Evolutionary conservation across 2,329 filamentous ascomycete genomes (phyloP), one percentile per base, ranked within the genome.

Genomic region (Stagonosporopsis chrysanthemi): DNA sequence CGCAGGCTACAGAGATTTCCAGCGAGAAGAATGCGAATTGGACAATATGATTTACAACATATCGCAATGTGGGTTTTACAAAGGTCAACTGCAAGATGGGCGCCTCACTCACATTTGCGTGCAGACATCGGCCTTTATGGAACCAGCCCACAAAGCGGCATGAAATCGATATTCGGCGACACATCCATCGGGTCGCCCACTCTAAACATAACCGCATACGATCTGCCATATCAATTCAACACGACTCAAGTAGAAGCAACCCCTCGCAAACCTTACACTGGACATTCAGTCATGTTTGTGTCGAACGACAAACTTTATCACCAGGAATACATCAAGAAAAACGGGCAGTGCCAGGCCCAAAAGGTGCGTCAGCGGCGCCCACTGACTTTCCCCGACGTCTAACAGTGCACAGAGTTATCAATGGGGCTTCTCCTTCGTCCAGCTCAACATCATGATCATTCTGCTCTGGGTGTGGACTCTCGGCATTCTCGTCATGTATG

Each of bases 401-500:
- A 14, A 45, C 19, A 9, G n/a, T 5, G n/a, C 11, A 6, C 35
- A 62, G 62, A 55, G 15, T 8, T 68, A 67, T 31, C 26, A 65
- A 45, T 69, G 65, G 66, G 66, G 66, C 9, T 69, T 69, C 39
- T 67, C 65, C 11, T 67, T 63, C 35, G 19, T 69, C 7, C 60
- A 66, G 26, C 52, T 69, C 6, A 51, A 39, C 31, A 38, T 66
- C 35, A 55, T 49, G 31, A 29, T 61, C 11, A 33, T 62, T 2
- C 33, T 65, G 2, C 39, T 62, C 2, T 36, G 56, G 11, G 6
- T 60, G 23, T 68, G 66, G 64, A 65, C 59, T 1, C 7, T 56
- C 1, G 64, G 64, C 17, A 60, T 57, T 1, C 51, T 45, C 28
- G 41, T 33, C 15, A 51, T 69, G 46, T 64, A 54, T 36, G 24